Evolutionary conservation across 2,329 filamentous ascomycete genomes (phyloP), one percentile per base, ranked within the genome.

Genomic region (Laburnicola sp.): DNA sequence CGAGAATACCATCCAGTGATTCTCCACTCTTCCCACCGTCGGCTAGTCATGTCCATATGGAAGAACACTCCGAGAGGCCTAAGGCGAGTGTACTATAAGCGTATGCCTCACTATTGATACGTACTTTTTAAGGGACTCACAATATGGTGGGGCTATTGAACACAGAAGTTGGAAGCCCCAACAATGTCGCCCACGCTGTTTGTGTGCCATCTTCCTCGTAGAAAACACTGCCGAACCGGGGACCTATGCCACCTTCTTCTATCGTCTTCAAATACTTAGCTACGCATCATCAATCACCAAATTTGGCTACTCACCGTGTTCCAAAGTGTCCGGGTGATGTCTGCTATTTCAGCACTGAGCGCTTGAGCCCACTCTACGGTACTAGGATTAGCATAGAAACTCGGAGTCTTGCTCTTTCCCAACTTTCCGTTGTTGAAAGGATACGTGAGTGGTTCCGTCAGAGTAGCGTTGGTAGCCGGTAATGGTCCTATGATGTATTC

Each of bases 1-100:
- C 82, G 77, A 59, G 83, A 84, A n/a, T 80, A 75, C 79, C 81
- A 84, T 2, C 78, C 78, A n/a, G 75, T 69, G 0, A 81, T 61
- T 8, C 63, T 70, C 82, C 82, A 85, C 36, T 78, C 67, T 8
- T 72, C 69, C 5, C 78, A 75, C 51, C 84, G 77, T 6, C 79
- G 74, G 0, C 79, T 78, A 0, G 79, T 83, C 0, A 81, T 64
- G 53, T 85, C 78, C 22, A 68, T 51, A 34, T 67, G 67, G 47
- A 74, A 65, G 54, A 65, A 72, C 1, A 82, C 57, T 1, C 76
- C 76, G 1, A 77, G 74, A 2, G 79, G n/a, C n/a, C n/a, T n/a
- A n/a, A n/a, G n/a, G n/a, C n/a, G n/a, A n/a, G n/a, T n/a, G n/a
- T n/a, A n/a, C n/a, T n/a, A n/a, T n/a, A n/a, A n/a, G n/a, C n/a